Percentiles rank a stretch among this genome's conserved stretches.
phyloP scores from a whole-genome alignment of 768 basidiomycete species.

The Suillus placidus region DNA sequence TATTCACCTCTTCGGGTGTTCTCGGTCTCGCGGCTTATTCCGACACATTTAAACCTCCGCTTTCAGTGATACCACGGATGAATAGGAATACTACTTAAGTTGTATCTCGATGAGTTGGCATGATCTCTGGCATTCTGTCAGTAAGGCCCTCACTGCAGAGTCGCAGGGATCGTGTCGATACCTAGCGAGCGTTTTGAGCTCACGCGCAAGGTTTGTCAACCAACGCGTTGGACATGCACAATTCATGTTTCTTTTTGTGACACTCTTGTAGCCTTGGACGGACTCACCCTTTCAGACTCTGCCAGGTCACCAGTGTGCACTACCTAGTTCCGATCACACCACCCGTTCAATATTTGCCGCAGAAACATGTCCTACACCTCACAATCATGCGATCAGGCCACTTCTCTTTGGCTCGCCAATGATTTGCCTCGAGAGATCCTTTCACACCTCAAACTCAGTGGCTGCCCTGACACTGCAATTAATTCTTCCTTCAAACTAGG shows the following conservation, averaged over 20 bases:
- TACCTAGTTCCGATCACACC: not conserved
- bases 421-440: conserved; percentile 44
- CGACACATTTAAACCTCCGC: conserved; percentile 29
- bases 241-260: not conserved
- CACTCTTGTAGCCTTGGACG: not conserved
- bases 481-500: conserved; percentile 60
- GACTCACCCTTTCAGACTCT: not conserved
- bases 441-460: conserved; percentile 38
- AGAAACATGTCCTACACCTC: conserved; percentile 1
- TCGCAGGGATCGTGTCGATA: not conserved
- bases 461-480: conserved; percentile 45
- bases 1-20: conserved; percentile 30
- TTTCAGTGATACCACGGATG: not conserved
- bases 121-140: not conserved
- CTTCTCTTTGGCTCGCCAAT: conserved; percentile 42
- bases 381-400: conserved; percentile 16
- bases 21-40: conserved; percentile 32
- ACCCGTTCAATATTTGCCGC: not conserved
- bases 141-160: not conserved
- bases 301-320: not conserved
- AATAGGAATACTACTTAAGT: not conserved
- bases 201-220: not conserved
- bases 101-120: not conserved
- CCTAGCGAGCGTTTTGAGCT: not conserved
- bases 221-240: not conserved